Evolutionary conservation across 192 early-diverging fungal species (phyloP).

Genomic region (Coemansia sp.): DNA sequence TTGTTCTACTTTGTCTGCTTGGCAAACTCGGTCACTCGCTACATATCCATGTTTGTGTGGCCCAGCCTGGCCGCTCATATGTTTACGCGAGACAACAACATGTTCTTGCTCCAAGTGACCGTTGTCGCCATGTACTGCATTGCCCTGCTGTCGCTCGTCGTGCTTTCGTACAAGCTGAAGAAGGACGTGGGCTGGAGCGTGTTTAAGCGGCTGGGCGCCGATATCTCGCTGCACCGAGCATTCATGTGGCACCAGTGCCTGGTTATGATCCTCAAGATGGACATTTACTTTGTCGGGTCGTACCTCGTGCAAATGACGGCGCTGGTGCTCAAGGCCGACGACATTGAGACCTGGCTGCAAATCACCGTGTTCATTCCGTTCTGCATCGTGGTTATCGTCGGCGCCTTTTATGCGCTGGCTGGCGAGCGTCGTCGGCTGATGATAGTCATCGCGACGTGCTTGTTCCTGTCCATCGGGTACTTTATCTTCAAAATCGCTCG

Average conservation of each 20-base stretch:
- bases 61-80: slow-evolving; percentile 42
- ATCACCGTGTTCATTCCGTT: slow-evolving; percentile 47
- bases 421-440: slow-evolving; percentile 43
- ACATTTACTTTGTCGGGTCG: slow-evolving; percentile 53
- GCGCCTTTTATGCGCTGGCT: slow-evolving; percentile 31
- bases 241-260: slow-evolving; percentile 48
- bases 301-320: slow-evolving; percentile 60
- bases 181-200: slow-evolving; percentile 55
- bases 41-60: slow-evolving; percentile 35
- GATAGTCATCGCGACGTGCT: slow-evolving; percentile 11
- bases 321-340: slow-evolving; percentile 56
- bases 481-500: slow-evolving; percentile 56
- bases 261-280: slow-evolving; percentile 48
- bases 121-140: slow-evolving; percentile 31
- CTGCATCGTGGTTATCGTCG: slow-evolving; percentile 29
- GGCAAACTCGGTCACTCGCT: slow-evolving; percentile 26
- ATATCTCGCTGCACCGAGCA: slow-evolving; percentile 52
- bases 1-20: slow-evolving; percentile 49
- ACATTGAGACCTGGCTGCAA: slow-evolving; percentile 48
- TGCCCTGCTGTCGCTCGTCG: slow-evolving; percentile 27
- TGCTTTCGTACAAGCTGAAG: slow-evolving; percentile 55
- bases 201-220: slow-evolving; percentile 55
- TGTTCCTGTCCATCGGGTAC: slow-evolving; percentile 42
- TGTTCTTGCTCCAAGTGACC: slow-evolving; percentile 41
- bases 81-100: slow-evolving; percentile 40